Base-by-base conservation (phyloP, 1,139 yeast species). In the Komagataea norvegica region DNA sequence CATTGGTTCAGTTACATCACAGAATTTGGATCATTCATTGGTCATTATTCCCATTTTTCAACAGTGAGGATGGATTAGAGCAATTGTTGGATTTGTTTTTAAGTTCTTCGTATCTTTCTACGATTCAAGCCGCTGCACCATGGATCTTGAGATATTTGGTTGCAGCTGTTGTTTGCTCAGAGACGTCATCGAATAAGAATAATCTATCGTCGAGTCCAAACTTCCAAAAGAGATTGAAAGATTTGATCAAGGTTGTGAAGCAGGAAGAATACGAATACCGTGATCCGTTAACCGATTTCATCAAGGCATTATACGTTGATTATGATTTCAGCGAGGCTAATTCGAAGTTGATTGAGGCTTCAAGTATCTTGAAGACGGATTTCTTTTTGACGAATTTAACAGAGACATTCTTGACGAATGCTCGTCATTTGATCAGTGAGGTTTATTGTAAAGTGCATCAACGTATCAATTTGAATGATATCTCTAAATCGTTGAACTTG, bases 21-120 rank as follows among this genome's bases (percentile, higher is more conserved):
- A 72, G 82, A 54, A 70, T 79, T 19, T 77, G 84, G 82, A 62
- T 77, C 42, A 70, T 77, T 52, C 84, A 78, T 60, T 77, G 82
- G 77, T 65, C 80, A 3, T 62, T 78, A 38, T 78, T 76, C 62
- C 77, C 78, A 41, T 73, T 72, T 52, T 74, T 74, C 64, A 72
- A 70, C 54, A 56, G 59, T 37, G 67, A 64, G 37, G 56, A 62
- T 41, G 76, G 77, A 18, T 54, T 66, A 34, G 79, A 74, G 40
- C 64, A 66, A 31, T 59, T 77, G 42, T 63, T 70, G 42, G 83
- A 77, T 45, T 55, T 75, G 34, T 74, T 75, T 57, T 70, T 76
- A 55, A 64, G 74, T 21, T 68, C 80, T 4, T 72, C 79, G 10
- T 76, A 76, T 55, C 60, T 78, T 44, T 72, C 78, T 43, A 72